Percentiles rank a stretch among this genome's conserved stretches.
These are phyloP conservation scores for Fagus crenata DNA, from an alignment of 306 rosid species.

Conservation along the genomic window DNA sequence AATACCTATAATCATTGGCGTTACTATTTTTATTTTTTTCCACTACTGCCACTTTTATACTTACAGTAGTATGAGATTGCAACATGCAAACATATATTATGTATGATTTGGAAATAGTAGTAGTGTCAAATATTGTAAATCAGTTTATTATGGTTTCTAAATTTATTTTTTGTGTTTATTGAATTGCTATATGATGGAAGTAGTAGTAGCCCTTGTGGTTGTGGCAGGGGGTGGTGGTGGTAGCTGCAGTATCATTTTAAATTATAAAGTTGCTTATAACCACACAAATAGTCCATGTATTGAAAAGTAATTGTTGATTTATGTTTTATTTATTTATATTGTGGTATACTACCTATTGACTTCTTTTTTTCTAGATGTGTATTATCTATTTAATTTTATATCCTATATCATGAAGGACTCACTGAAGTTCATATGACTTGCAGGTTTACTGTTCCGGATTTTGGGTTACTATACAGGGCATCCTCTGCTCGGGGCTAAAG, in stretches of 20 bases:
- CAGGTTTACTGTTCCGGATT: conserved; percentile 83
- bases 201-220: background rate
- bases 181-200: too few relatives aligned
- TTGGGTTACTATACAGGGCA: conserved; percentile 90
- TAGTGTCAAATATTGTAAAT: too few relatives aligned
- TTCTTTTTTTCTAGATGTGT: background rate
- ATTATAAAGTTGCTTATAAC: background rate
- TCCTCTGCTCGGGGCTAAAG: conserved; percentile 93
- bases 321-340: background rate
- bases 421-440: conserved; percentile 32
- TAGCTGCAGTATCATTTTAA: background rate
- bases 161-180: background rate
- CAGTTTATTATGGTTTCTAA: too few relatives aligned
- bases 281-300: background rate
- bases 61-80: background rate
- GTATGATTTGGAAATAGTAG: too few relatives aligned
- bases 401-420: conserved; percentile 23
- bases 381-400: conserved; percentile 4
- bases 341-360: background rate
- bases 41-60: background rate
- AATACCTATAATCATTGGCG: background rate
- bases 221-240: background rate
- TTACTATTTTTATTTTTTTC: background rate
- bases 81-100: background rate
- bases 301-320: background rate